Evolutionary conservation across 2,329 filamentous ascomycete species (phyloP).

Genomic region (Aspergillus fijiensis): DNA sequence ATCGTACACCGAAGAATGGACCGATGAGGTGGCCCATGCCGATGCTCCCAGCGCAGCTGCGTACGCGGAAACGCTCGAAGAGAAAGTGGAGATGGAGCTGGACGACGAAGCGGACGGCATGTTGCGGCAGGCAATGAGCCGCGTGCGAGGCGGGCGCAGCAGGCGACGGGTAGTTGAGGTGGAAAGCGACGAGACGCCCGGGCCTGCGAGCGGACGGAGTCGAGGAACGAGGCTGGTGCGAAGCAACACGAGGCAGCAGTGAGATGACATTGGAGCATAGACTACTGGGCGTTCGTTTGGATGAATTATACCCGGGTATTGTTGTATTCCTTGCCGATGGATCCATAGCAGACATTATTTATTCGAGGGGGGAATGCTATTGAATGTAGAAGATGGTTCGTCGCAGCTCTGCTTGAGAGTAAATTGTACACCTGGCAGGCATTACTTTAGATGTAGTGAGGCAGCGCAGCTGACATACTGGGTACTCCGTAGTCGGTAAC

Average conservation of each 20-base stretch:
- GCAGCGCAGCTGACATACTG: too few relatives aligned
- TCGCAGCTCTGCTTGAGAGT: too few relatives aligned
- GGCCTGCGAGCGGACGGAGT: conserved; percentile 18
- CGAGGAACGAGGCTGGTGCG: conserved; percentile 22
- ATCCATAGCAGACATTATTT: background rate
- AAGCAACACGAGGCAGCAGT: conserved; percentile 10
- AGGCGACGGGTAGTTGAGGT: conserved; percentile 12
- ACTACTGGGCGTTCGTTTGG: conserved; percentile 7
- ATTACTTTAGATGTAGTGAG: too few relatives aligned
- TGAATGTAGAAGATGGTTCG: too few relatives aligned
- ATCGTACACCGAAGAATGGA: conserved; percentile 34
- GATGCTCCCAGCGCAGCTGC: conserved; percentile 19
- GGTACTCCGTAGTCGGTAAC: too few relatives aligned
- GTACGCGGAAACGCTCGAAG: conserved; percentile 25
- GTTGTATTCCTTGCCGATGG: background rate
- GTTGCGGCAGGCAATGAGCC: conserved; percentile 40
- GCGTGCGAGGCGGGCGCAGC: conserved; percentile 28
- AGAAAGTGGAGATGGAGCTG: conserved; percentile 43
- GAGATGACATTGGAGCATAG: conserved; percentile 4
- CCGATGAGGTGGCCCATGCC: conserved; percentile 36
- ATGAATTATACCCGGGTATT: conserved; percentile 6
- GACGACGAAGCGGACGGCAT: conserved; percentile 46
- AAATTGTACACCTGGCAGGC: too few relatives aligned
- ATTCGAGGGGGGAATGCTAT: background rate
- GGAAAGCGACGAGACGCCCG: conserved; percentile 27